Evolutionary conservation across 441 rosid species (phyloP).

Genomic region (Jatropha multifida): DNA sequence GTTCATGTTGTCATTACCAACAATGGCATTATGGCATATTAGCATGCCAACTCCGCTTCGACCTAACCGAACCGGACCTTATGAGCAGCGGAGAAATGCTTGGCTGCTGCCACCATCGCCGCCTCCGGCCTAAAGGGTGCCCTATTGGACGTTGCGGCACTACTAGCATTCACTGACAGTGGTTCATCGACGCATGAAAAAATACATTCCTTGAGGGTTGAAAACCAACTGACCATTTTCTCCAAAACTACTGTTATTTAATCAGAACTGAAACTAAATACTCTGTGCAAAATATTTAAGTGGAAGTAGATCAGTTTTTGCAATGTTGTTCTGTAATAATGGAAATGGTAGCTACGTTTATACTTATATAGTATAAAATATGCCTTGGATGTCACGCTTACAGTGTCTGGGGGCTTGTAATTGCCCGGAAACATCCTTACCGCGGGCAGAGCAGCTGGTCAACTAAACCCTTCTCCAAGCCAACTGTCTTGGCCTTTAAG

Average conservation of each 20-base stretch:
- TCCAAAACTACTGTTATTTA: not conserved
- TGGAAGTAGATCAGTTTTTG: too few species aligned
- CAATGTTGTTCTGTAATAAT: too few species aligned
- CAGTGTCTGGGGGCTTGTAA: too few species aligned
- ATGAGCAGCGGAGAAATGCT: constrained; percentile 39
- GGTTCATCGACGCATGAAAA: constrained; percentile 4
- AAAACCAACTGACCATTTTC: constrained; percentile 17
- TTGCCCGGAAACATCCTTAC: not conserved
- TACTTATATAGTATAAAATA: not conserved
- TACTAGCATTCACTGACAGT: not conserved
- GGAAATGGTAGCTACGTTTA: too few species aligned
- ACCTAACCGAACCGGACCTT: constrained; percentile 31
- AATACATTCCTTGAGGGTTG: constrained; percentile 11
- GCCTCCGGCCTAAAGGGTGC: constrained; percentile 21
- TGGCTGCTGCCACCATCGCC: constrained; percentile 30
- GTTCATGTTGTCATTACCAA: too few species aligned
- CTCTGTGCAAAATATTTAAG: not conserved
- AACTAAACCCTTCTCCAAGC: too few species aligned
- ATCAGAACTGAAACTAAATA: not conserved
- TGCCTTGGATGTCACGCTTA: constrained; percentile 17
- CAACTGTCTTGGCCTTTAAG: too few species aligned
- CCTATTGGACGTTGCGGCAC: not conserved
- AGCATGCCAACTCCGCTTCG: too few species aligned
- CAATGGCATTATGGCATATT: too few species aligned
- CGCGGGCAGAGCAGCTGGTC: not conserved